Evolutionary conservation across 2,329 filamentous ascomycete species (phyloP).

Genomic region (Neocucurbitaria cava): DNA sequence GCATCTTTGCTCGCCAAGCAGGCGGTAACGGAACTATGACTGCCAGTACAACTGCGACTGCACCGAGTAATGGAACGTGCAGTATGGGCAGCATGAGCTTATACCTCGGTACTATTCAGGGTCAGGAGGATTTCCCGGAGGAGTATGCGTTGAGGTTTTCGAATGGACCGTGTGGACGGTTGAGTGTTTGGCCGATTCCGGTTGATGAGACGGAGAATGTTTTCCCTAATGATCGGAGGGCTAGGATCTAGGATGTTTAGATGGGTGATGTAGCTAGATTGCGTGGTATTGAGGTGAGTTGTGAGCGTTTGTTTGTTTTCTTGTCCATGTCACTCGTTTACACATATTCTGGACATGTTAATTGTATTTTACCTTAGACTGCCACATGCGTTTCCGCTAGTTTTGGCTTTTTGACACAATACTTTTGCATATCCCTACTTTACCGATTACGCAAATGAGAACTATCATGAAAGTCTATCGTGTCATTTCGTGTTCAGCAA

Average conservation of each 20-base stretch:
- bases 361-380: conserved; percentile 1
- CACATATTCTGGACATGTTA: conserved; percentile 14
- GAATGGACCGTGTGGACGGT: conserved; percentile 33
- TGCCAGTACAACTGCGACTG: too few species aligned
- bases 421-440: background rate
- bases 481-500: too few species aligned
- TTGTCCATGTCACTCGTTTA: conserved; percentile 29
- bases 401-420: background rate
- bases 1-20: background rate
- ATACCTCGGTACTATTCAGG: conserved; percentile 28
- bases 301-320: background rate
- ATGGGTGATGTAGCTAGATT: background rate
- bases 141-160: conserved; percentile 23
- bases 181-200: conserved; percentile 20
- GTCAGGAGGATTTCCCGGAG: conserved; percentile 18
- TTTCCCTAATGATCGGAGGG: background rate
- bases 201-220: background rate
- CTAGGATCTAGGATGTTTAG: conserved; percentile 1
- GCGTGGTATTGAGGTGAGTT: background rate
- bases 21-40: too few species aligned
- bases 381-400: conserved; percentile 1
- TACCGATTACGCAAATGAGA: background rate
- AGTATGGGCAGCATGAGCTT: conserved; percentile 18
- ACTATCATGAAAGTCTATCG: background rate
- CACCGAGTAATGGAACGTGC: conserved; percentile 12